These are phyloP conservation scores for Wickerhamiella pararugosa DNA, from an alignment of 1,139 yeast genomes.

Conservation along the genomic window DNA sequence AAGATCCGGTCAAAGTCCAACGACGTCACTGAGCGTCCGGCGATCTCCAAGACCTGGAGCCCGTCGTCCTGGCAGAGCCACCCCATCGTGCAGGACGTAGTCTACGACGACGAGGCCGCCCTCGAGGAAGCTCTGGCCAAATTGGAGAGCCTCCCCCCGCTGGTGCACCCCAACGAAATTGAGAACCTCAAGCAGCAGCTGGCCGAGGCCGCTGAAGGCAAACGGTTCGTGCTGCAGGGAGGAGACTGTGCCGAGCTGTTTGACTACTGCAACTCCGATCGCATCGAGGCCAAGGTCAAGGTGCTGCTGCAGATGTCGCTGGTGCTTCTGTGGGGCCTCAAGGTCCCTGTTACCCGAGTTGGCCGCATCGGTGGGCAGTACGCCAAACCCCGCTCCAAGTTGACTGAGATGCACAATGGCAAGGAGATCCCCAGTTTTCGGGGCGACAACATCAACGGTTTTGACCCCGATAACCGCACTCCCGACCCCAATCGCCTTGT, in stretches of 20 bases:
- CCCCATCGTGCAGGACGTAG: conserved; percentile 32
- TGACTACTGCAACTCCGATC: conserved; percentile 30
- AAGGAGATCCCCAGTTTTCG: conserved; percentile 29
- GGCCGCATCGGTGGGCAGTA: conserved; percentile 34
- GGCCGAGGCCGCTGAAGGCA: conserved; percentile 29
- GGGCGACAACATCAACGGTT: conserved; percentile 33
- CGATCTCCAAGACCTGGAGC: conserved; percentile 21
- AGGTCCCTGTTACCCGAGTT: conserved; percentile 28
- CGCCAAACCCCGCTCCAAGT: conserved; percentile 32
- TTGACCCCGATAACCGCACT: conserved; percentile 25
- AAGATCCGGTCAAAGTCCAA: conserved; percentile 24
- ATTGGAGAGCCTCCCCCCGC: conserved; percentile 30
- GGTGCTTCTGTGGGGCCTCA: conserved; percentile 30
- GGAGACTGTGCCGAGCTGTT: conserved; percentile 35
- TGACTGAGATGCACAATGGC: conserved; percentile 30
- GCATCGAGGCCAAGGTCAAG: conserved; percentile 30
- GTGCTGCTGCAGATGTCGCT: conserved; percentile 31
- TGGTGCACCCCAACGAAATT: conserved; percentile 29
- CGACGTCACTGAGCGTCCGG: conserved; percentile 15
- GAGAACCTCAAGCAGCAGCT: conserved; percentile 24
- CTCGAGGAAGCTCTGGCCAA: conserved; percentile 29
- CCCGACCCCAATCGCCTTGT: conserved; percentile 32
- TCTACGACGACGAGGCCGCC: conserved; percentile 26
- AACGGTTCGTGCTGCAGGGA: conserved; percentile 31
- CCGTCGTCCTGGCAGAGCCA: conserved; percentile 31